Evolutionary conservation across 1,284 basidiomycete genomes (phyloP), one percentile per base, ranked within the genome.

Genomic region (Vanrija sp.): DNA sequence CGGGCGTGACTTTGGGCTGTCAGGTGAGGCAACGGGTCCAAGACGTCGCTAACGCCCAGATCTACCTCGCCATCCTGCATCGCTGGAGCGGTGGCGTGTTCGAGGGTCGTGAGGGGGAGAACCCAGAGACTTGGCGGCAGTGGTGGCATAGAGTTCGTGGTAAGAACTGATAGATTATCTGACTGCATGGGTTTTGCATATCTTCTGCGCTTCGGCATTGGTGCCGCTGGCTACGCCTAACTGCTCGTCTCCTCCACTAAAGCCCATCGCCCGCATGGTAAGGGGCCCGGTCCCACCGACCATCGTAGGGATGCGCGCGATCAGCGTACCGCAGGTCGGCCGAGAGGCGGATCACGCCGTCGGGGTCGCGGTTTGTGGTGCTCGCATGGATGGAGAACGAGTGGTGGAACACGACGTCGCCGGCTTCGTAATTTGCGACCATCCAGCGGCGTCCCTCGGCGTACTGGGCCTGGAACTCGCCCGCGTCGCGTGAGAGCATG

Each of bases 351-450:
- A 57, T 57, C 5, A 41, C 23, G 25, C 37, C 45, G 6, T 41
- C 18, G 16, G 56, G 51, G 36, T 57, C 56, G 16, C 24, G 18
- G 25, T 57, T 57, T 18, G 18, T 35, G 12, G 39, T 38, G 14
- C 47, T 45, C 9, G 47, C 47, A 36, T 59, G 53, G 18, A 59
- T 44, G 45, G 49, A 46, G 35, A 44, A 37, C 18, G 45, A 36
- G 41, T 56, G 42, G 54, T 61, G 60, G 54, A 61, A 59, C 9
- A 61, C 57, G 24, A 61, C 60, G 41, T 61, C 60, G 23, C 60
- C 60, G 4, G 53, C 60, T 16, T 49, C 35, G 22, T 49, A 61
- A 47, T 61, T 37, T 37, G 51, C 57, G 2, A 61, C 37, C n/a
- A 58, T 38, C 60, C 60, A 61, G 22, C 49, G 38, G 22, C 49